A percentile compares a stretch with the other conserved stretches of the same genome.
Evolutionary conservation across 805 yeast genomes (phyloP).

Genomic region (Candida krabiensis): DNA sequence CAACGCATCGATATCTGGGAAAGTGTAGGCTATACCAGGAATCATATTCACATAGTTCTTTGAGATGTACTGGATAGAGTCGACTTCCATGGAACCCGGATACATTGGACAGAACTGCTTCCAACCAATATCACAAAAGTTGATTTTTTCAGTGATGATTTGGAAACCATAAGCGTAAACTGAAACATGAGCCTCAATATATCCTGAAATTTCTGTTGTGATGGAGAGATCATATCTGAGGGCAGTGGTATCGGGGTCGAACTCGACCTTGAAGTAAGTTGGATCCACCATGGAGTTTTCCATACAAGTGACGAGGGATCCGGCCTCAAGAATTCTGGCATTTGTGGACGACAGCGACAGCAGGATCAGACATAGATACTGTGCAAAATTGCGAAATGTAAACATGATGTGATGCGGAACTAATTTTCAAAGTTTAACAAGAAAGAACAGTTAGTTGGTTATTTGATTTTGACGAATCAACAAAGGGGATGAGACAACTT

Average conservation of each 20-base stretch:
- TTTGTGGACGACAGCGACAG: slow-evolving; percentile 1
- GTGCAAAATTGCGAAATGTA: no score
- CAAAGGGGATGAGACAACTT: no score
- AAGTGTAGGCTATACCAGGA: slow-evolving; percentile 84
- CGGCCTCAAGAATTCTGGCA: slow-evolving; percentile 51
- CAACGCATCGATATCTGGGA: slow-evolving; percentile 84
- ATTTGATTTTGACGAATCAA: no score
- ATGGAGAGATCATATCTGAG: slow-evolving; percentile 69
- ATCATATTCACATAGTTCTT: slow-evolving; percentile 50
- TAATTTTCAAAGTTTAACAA: no score
- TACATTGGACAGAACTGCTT: slow-evolving; percentile 87
- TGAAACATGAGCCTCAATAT: slow-evolving; percentile 65
- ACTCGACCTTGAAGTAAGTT: slow-evolving; percentile 67
- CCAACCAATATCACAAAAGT: slow-evolving; percentile 70
- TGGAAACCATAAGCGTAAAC: slow-evolving; percentile 87
- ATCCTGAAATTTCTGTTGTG: slow-evolving; percentile 63
- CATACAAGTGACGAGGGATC: slow-evolving; percentile 86
- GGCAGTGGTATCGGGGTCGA: slow-evolving; percentile 69
- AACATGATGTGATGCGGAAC: no score
- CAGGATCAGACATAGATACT: no score
- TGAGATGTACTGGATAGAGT: slow-evolving; percentile 63
- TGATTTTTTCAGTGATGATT: slow-evolving; percentile 55
- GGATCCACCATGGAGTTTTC: slow-evolving; percentile 73
- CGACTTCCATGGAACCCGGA: slow-evolving; percentile 79
- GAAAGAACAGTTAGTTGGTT: no score